These are phyloP conservation scores for Nemania sp. DNA, from an alignment of 2,329 filamentous ascomycete species.

Conservation along the genomic window DNA sequence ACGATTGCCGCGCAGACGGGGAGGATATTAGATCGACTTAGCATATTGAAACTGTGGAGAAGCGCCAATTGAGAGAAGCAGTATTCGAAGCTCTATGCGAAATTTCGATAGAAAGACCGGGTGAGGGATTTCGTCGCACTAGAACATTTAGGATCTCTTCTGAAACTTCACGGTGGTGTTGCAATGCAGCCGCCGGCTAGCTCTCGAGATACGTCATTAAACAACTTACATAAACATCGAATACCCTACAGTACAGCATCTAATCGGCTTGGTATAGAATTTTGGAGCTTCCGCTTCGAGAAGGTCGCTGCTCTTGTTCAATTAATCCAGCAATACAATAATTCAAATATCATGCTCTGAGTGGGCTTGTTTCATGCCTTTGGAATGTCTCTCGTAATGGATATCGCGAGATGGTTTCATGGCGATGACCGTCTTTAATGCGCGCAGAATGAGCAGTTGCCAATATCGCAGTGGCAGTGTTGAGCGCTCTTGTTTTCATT, in stretches of 20 bases:
- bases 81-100: background rate
- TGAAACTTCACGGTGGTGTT: slow-evolving; percentile 15
- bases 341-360: background rate
- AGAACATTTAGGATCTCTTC: slow-evolving; percentile 9
- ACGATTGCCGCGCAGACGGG: slow-evolving; percentile 11
- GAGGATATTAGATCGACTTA: slow-evolving; percentile 12
- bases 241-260: too few relatives aligned
- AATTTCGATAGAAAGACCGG: background rate
- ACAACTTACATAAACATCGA: too few relatives aligned
- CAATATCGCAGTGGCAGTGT: too few relatives aligned
- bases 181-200: background rate
- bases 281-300: background rate
- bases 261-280: too few relatives aligned
- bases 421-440: too few relatives aligned
- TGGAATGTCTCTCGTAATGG: background rate
- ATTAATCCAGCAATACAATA: background rate
- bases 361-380: slow-evolving; percentile 4
- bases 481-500: too few relatives aligned
- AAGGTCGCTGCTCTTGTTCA: background rate
- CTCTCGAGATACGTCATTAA: background rate
- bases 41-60: slow-evolving; percentile 3
- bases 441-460: too few relatives aligned
- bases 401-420: too few relatives aligned
- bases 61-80: too few relatives aligned
- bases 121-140: slow-evolving; percentile 11